Conservation (phyloP, 768 basidiomycete species). For the Pholiota conissans region DNA sequence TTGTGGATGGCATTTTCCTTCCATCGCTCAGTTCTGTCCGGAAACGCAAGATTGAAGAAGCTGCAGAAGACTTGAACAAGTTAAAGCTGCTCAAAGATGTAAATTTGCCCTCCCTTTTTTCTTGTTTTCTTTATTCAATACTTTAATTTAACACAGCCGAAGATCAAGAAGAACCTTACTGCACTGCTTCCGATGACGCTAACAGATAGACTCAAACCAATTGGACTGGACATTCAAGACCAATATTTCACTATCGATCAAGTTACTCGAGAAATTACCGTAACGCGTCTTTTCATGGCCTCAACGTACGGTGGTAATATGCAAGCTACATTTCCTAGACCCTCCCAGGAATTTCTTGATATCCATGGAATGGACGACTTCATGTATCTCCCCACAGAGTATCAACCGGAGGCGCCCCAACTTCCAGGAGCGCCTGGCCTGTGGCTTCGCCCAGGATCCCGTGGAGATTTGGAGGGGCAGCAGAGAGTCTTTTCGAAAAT, state of each 20-base stretch:
- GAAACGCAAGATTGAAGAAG: no score
- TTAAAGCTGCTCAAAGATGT: background rate
- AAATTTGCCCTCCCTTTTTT: background rate
- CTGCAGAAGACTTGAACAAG: no score
- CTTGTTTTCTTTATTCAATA: background rate
- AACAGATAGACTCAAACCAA: conserved; percentile 14
- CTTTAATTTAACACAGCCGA: conserved; percentile 2
- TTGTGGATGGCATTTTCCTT: no score
- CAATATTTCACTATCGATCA: conserved; percentile 21
- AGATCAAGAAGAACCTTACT: conserved; percentile 10
- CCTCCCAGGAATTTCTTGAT: conserved; percentile 13
- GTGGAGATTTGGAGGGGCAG: background rate
- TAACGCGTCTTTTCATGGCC: conserved; percentile 29
- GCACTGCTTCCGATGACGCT: conserved; percentile 9
- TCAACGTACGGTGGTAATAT: conserved; percentile 33
- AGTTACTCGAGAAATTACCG: conserved; percentile 22
- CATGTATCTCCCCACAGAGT: conserved; percentile 29
- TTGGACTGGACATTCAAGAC: conserved; percentile 23
- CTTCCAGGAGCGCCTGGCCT: conserved; percentile 35
- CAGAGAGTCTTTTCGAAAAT: conserved; percentile 17
- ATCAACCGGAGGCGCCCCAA: conserved; percentile 35
- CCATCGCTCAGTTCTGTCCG: no score
- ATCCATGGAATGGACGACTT: conserved; percentile 31
- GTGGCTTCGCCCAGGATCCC: conserved; percentile 19
- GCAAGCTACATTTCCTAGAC: conserved; percentile 27